Evolutionary conservation across 768 basidiomycete genomes (phyloP), one percentile per base, ranked within the genome.

Genomic region (Polyporus arcularius): DNA sequence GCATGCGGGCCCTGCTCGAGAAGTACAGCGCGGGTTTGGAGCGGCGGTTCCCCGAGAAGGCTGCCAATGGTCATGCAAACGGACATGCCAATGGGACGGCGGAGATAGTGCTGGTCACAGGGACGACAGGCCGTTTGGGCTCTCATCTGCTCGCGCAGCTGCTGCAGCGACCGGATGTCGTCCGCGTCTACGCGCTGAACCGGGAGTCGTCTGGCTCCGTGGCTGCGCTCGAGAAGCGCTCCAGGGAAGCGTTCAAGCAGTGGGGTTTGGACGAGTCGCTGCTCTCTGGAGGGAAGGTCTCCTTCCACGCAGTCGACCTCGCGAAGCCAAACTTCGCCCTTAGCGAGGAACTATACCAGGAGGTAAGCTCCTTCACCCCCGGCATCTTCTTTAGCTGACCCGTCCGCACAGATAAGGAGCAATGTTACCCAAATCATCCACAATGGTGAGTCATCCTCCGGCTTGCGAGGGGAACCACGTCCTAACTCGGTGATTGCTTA

Each of bases 41-140:
- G 52, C 55, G 53, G n/a, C 42, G 52, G 28, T 55, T 63, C 56
- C 56, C 62, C 7, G 35, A 32, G 50, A 52, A 58, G 47, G 35
- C 35, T 14, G 40, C 52, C n/a, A 53, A 53, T 38, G 52, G 55
- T 4, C 42, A 53, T 16, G 51, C 58, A 4, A 59, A 59, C 45
- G 57, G 57, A 16, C 51, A 58, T 30, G 51, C 58, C 11, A 59
- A 59, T 39, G 57, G n/a, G 4, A 28, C 18, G 6, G 53, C 42
- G 10, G 65, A 65, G 38, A 68, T 69, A 15, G 69, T 74, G 3
- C 62, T 75, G 15, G 51, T 75, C 43, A 75, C 74, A 2, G 74
- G 74, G 5, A 70, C 72, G 0, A 75, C 73, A 16, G 74, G 74
- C 3, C 67, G 65, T 7, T 57, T 75, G n/a, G 74, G 74, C 12